These are phyloP conservation scores for Phellopilus nigrolimitatus DNA, from an alignment of 1,284 basidiomycete species.

Conservation along the genomic window DNA sequence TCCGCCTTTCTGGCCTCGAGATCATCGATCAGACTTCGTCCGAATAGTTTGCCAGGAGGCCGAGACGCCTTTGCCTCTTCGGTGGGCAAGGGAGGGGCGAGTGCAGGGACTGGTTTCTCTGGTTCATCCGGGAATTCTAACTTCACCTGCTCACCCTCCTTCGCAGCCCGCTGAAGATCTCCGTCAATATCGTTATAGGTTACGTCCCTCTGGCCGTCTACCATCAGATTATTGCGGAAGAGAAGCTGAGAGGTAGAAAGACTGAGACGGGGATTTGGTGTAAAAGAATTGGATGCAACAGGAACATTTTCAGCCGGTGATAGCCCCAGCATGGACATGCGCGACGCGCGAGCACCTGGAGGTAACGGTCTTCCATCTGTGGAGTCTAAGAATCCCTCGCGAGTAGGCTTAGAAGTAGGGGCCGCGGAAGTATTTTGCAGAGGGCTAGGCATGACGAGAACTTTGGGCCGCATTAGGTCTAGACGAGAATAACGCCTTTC, in stretches of 20 bases:
- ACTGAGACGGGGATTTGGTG: slow-evolving; percentile 68
- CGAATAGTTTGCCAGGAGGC: slow-evolving; percentile 72
- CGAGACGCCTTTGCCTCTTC: slow-evolving; percentile 41
- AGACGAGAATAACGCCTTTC: slow-evolving; percentile 63
- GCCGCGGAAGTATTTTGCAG: slow-evolving; percentile 48
- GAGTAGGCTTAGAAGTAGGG: slow-evolving; percentile 30
- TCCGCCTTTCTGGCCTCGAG: slow-evolving; percentile 68
- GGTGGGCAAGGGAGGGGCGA: slow-evolving; percentile 27
- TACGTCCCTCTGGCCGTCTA: slow-evolving; percentile 60
- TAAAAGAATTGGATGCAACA: slow-evolving; percentile 63
- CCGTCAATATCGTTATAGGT: slow-evolving; percentile 55
- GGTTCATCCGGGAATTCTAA: slow-evolving; percentile 38
- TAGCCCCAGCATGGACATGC: slow-evolving; percentile 32
- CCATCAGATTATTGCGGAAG: slow-evolving; percentile 68
- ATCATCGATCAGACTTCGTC: slow-evolving; percentile 77
- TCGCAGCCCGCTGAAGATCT: slow-evolving; percentile 55
- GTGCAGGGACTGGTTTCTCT: slow-evolving; percentile 33
- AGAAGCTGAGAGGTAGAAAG: slow-evolving; percentile 73
- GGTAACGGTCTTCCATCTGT: slow-evolving; percentile 67
- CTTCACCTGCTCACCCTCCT: slow-evolving; percentile 67
- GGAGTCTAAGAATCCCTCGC: slow-evolving; percentile 58
- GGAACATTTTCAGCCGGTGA: slow-evolving; percentile 32
- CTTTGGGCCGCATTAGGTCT: slow-evolving; percentile 74
- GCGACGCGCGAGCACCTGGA: slow-evolving; percentile 54
- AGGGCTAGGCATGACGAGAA: slow-evolving; percentile 82